Base-by-base conservation (phyloP, 129 eudicot species). In the Glebionis coronaria region DNA sequence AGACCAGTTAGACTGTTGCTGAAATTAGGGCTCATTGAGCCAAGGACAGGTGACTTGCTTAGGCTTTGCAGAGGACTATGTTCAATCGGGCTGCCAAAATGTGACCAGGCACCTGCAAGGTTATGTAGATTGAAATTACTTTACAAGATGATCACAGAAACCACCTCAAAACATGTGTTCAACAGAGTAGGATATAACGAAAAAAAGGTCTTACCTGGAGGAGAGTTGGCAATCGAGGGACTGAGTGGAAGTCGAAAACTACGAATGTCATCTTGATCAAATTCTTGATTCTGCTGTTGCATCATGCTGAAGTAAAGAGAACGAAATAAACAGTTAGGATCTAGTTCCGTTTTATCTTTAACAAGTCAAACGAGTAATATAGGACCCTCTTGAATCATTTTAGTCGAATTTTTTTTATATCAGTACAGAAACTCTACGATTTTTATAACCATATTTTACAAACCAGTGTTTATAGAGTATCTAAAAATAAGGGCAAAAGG, bases 251-350 rank as follows among this genome's bases (percentile, higher is more conserved):
- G 88, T 9, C 81, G 87, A 20, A 88, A 88, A 50, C 80, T 81
- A 46, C 87, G 83, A 67, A 85, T 29, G 29, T 85, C 92, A 3
- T 88, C 96, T 53, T 69, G 88, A 19, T 88, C 96, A 71, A 73
- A 78, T 21, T 88, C 96, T 82, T 88, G 96, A 73, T 72, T 76
- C 56, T 80, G 65, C 76, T 88, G 96, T 69, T 77, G 69, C 87
- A 88, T 73, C 42, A 85, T 63, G 86, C 96, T 88, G 61, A 9
- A 63, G 63, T 18, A 54, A 69, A 35, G 11, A 64, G 53, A 35
- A 73, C 16, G 53, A 16, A 67, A 55, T 29, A 63, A 76, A 63
- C 35, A 16, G 19, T 47, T 15, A 44, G 12, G 11, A 54, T 29
- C 38, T 29, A 7, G 38, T 29, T 29, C 38, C 5, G 0, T 5